Base-by-base conservation (phyloP, 2,329 filamentous ascomycete species). In the Rutstroemia sp. region DNA sequence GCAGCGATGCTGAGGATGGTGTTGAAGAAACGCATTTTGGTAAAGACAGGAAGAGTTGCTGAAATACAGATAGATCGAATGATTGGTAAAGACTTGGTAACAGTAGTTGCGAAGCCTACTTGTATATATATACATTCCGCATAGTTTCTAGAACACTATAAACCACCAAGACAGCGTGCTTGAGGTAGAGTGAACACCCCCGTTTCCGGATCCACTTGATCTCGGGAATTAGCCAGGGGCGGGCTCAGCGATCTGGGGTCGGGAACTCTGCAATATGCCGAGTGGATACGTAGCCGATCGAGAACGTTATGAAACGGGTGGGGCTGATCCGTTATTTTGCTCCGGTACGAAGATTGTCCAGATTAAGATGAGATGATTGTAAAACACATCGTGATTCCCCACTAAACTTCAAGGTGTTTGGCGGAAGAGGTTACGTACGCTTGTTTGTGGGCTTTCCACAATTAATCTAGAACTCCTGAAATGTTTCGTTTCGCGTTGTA, bases 11-110 rank as follows among this genome's bases (percentile, higher is more conserved):
- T 55, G 23, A 50, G 2, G 46, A 55, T 5, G 34, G 51, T 48
- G 5, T 16, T 25, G 44, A 54, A 23, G 51, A 54, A 39, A 19
- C 10, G 51, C 51, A 54, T 54, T 2, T n/a, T 54, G 42, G 16
- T 27, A 27, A 25, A 5, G 23, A 42, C 5, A 19, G 1, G 25
- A 9, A 10, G 45, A 12, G 10, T 6, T 30, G 7, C n/a, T 19
- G n/a, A 17, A 17, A 17, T 14, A 7, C 5, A 3, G n/a, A 30
- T n/a, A 30, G n/a, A 27, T 51, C 8, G 8, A 2, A 30, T 19
- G 3, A 4, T 1, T 4, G 2, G n/a, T 39, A 4, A 3, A 16
- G 9, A 8, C 17, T 10, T 2, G 42, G 48, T 19, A 19, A 54
- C 14, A 14, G n/a, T 3, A 25, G 16, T 37, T n/a, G 38, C 8